Conservation (phyloP, 1,284 basidiomycete genomes). For the Pterula multifida region DNA sequence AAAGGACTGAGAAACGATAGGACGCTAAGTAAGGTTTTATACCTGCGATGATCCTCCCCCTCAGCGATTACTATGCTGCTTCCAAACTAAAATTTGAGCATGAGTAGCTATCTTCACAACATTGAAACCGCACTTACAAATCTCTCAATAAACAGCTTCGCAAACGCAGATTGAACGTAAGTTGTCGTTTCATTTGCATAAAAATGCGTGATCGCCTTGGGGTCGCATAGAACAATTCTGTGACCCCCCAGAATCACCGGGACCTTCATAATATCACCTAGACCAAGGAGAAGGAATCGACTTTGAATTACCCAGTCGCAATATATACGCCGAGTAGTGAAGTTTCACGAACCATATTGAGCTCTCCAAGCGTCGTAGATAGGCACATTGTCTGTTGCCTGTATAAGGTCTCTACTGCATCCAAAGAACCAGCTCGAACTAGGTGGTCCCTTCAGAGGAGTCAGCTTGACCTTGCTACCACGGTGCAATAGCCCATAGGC, state of each 20-base stretch:
- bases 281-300: neutral
- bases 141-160: slow-evolving; percentile 26
- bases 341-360: slow-evolving; percentile 2
- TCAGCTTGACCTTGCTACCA: slow-evolving; percentile 3
- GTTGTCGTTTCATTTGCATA: slow-evolving; percentile 35
- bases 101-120: neutral
- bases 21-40: neutral
- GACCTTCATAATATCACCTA: slow-evolving; percentile 23
- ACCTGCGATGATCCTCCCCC: slow-evolving; percentile 34
- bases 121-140: slow-evolving; percentile 21
- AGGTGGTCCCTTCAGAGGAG: slow-evolving; percentile 8
- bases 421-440: slow-evolving; percentile 9
- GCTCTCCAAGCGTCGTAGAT: slow-evolving; percentile 2
- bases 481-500: neutral
- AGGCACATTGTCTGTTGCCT: neutral
- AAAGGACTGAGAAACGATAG: slow-evolving; percentile 3
- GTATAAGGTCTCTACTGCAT: neutral
- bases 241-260: slow-evolving; percentile 26
- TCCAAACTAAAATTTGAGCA: slow-evolving; percentile 25
- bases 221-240: slow-evolving; percentile 35
- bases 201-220: slow-evolving; percentile 41
- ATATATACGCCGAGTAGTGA: too few relatives aligned
- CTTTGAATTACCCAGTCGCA: neutral
- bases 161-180: slow-evolving; percentile 28
- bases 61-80: slow-evolving; percentile 37